Conservation (phyloP, 441 rosid species). For the Populus trichocarpa region DNA sequence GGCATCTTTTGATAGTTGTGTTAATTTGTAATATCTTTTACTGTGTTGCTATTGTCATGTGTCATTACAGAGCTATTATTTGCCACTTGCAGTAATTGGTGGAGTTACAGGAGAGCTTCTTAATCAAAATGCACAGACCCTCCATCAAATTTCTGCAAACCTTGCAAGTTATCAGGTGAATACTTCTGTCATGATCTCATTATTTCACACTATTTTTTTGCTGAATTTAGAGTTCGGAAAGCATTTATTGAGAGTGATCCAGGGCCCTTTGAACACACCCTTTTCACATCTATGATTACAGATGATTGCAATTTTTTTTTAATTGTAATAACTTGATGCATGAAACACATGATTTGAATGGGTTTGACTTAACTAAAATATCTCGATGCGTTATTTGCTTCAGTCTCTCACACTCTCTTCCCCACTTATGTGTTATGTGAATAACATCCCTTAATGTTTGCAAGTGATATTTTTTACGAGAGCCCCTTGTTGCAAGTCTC, state of each 20-base stretch:
- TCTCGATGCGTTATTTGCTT: background rate
- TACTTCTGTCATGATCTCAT: constrained; percentile 3
- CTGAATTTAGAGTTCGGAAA: constrained; percentile 9
- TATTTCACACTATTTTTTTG: background rate
- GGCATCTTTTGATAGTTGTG: background rate
- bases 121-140: constrained; percentile 44
- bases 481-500: background rate
- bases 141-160: constrained; percentile 55
- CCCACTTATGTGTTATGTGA: background rate
- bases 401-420: background rate
- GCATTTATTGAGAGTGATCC: background rate
- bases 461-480: background rate
- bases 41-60: constrained; percentile 7
- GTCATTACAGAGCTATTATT: constrained; percentile 6
- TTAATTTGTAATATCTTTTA: background rate
- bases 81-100: constrained; percentile 44
- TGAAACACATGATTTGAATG: background rate
- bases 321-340: background rate
- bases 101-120: constrained; percentile 53
- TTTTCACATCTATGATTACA: background rate
- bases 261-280: background rate
- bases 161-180: constrained; percentile 47
- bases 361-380: background rate
- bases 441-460: background rate
- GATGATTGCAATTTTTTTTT: background rate